Percentiles rank a stretch among this genome's conserved stretches.
phyloP scores from a whole-genome alignment of 768 basidiomycete genomes.

The Amanita muscaria region DNA sequence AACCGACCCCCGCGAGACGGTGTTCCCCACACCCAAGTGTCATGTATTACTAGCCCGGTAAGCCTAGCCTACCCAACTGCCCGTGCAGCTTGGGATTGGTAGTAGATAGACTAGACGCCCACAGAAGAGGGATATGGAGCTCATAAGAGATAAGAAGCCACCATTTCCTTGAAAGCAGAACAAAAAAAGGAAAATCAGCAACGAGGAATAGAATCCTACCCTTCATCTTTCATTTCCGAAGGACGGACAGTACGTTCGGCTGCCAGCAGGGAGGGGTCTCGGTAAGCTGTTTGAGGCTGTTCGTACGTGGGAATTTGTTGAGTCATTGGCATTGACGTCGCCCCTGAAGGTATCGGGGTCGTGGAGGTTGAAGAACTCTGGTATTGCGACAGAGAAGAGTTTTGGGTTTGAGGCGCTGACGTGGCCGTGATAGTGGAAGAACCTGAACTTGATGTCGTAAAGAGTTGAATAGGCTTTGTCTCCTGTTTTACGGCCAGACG shows the following conservation, averaged over 20 bases:
- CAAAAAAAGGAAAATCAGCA: slow-evolving; percentile 15
- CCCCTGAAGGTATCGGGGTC: slow-evolving; percentile 13
- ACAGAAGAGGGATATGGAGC: slow-evolving; percentile 10
- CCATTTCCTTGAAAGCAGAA: slow-evolving; percentile 12
- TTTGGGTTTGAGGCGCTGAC: slow-evolving; percentile 5
- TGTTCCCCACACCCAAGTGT: slow-evolving; percentile 5
- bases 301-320: slow-evolving; percentile 79
- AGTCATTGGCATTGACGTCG: slow-evolving; percentile 30
- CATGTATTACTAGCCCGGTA: slow-evolving; percentile 20
- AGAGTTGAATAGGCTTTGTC: slow-evolving; percentile 14
- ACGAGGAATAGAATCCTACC: slow-evolving; percentile 58
- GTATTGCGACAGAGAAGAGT: slow-evolving; percentile 12
- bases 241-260: slow-evolving; percentile 67
- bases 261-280: slow-evolving; percentile 29
- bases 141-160: not conserved
- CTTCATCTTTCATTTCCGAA: slow-evolving; percentile 96
- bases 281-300: slow-evolving; percentile 51
- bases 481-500: slow-evolving; percentile 5
- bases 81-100: slow-evolving; percentile 12
- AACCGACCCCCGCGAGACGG: slow-evolving; percentile 33
- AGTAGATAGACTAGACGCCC: slow-evolving; percentile 13
- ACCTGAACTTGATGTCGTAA: slow-evolving; percentile 13
- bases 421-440: slow-evolving; percentile 10
- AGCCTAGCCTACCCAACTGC: slow-evolving; percentile 17
- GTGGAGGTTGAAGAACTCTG: not conserved